Evolutionary conservation across 495 filamentous ascomycete species (phyloP), one percentile per base, ranked within the genome.

Genomic region (Jackrogersella minutella): DNA sequence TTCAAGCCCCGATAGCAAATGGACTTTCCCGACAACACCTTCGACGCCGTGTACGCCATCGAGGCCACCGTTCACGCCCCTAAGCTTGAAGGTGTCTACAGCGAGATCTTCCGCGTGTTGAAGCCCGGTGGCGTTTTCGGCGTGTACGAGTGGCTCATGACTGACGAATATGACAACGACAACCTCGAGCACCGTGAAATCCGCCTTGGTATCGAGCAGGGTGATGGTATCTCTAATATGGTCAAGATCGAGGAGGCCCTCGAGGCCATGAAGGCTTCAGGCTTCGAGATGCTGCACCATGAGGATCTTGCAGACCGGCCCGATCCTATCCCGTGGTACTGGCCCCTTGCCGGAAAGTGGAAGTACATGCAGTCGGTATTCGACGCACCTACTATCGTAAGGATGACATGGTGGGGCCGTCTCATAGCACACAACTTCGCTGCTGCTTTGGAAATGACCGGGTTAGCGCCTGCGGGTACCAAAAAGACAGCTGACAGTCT

Each of bases 121-220:
- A 99, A 98, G 85, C 95, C 95, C 44, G 95, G 96, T 51, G 95
- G 95, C 73, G 84, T 91, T 55, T 99, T 99, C 71, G 95, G 95
- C 73, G 95, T 98, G 34, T 98, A 98, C 83, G 95, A 99, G 78
- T 99, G 96, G 96, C 84, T 99, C 66, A 99, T 99, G 95, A 97
- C 94, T 36, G 94, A 97, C 70, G 80, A 88, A 2, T 99, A 97
- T 81, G 90, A 99, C 81, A 94, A 95, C 74, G 78, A 88, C 53
- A 92, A 98, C 83, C 74, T 90, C 13, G 87, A 89, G 72, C 95
- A 99, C 84, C 90, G 93, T 64, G 86, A 89, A 69, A 93, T 98
- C 75, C 91, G 95, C 60, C 87, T 97, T 21, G 94, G 91, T 68
- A 99, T 99, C 71, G 96, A 98, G 84, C 89, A 92, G 79, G 95